phyloP scores from a whole-genome alignment of 169 alveolate genomes.

The Cryptosporidium ryanae region DNA sequence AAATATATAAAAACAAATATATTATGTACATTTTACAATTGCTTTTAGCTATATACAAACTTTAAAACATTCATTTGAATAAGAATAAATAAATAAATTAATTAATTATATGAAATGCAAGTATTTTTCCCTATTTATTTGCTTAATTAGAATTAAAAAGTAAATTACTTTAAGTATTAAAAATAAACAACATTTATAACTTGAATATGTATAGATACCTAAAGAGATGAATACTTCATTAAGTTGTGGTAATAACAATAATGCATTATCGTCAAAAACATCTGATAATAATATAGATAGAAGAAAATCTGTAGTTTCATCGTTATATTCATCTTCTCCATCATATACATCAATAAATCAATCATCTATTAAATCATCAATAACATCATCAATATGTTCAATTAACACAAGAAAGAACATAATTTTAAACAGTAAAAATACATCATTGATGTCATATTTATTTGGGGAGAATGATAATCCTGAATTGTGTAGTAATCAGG shows the following conservation, averaged over 20 bases:
- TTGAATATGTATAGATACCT: no score
- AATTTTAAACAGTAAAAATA: background rate
- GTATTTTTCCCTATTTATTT: no score
- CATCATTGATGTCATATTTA: constrained; percentile 14
- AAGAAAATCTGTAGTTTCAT: background rate
- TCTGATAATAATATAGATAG: background rate
- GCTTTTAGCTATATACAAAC: no score
- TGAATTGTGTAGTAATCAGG: background rate
- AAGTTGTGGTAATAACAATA: no score
- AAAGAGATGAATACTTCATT: no score
- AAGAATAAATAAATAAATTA: no score
- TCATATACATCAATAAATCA: background rate
- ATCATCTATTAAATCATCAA: constrained; percentile 9
- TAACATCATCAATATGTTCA: constrained; percentile 9
- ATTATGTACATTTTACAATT: background rate
- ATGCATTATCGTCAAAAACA: no score
- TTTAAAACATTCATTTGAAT: no score
- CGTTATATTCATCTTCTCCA: constrained; percentile 24
- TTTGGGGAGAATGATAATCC: constrained; percentile 15
- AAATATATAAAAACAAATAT: background rate
- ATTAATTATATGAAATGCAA: no score
- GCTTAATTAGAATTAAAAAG: no score
- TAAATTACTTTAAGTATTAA: no score
- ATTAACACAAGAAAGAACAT: background rate
- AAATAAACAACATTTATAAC: no score